Evolutionary conservation across 2,329 filamentous ascomycete genomes (phyloP).

Genomic region (Ilyonectria destructans): DNA sequence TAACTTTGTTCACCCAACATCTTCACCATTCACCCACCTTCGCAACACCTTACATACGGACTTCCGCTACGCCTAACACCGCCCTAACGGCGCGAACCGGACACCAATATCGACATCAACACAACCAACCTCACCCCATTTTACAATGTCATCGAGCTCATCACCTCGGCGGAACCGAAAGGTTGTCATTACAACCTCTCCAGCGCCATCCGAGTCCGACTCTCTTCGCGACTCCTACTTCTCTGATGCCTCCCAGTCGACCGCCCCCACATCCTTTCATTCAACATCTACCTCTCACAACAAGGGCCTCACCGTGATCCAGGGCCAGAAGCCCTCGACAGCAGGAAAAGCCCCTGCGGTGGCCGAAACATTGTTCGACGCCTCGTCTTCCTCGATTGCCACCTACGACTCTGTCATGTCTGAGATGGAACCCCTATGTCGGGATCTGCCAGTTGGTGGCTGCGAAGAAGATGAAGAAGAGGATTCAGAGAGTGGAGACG

Average conservation of each 20-base stretch:
- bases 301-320: slow-evolving; percentile 36
- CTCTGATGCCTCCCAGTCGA: slow-evolving; percentile 48
- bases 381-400: slow-evolving; percentile 73
- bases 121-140: slow-evolving; percentile 24
- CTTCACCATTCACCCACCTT: background rate
- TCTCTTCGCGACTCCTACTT: slow-evolving; percentile 50
- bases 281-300: slow-evolving; percentile 46
- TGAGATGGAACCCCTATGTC: slow-evolving; percentile 47
- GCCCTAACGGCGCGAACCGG: slow-evolving; percentile 17
- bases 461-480: slow-evolving; percentile 45
- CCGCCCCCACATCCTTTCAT: slow-evolving; percentile 50
- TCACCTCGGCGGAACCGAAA: slow-evolving; percentile 47
- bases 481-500: slow-evolving; percentile 40
- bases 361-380: slow-evolving; percentile 40
- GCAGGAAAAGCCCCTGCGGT: slow-evolving; percentile 30
- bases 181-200: slow-evolving; percentile 47
- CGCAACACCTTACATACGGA: slow-evolving; percentile 1
- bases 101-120: slow-evolving; percentile 13
- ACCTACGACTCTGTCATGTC: slow-evolving; percentile 84
- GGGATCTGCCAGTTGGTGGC: slow-evolving; percentile 44
- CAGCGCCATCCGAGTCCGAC: slow-evolving; percentile 46
- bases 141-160: slow-evolving; percentile 41
- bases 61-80: slow-evolving; percentile 23
- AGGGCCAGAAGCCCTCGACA: slow-evolving; percentile 32
- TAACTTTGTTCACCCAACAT: slow-evolving; percentile 9